A percentile compares a stretch with the other conserved stretches of the same genome.
Conservation (phyloP, 148 eudicot genomes). For the Vaccinium darrowii region DNA sequence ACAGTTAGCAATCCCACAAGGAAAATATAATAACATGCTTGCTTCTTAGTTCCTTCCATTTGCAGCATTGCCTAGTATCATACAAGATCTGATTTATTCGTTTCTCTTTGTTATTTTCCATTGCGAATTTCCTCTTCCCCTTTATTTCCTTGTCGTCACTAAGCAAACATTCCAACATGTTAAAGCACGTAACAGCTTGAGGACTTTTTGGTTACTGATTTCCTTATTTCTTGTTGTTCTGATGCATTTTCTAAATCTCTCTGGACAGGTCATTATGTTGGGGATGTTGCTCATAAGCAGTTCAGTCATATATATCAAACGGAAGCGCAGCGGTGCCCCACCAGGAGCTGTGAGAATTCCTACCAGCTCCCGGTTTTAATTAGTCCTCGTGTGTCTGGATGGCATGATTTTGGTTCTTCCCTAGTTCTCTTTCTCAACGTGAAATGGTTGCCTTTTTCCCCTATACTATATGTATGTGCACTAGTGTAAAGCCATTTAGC, state of each 20-base stretch:
- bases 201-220: background rate
- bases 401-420: conserved; percentile 1
- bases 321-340: conserved; percentile 25
- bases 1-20: background rate
- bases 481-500: background rate
- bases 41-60: background rate
- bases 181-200: background rate
- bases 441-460: background rate
- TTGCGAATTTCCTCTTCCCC: background rate
- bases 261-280: conserved; percentile 37
- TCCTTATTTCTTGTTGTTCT: background rate
- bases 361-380: conserved; percentile 38
- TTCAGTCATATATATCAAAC: conserved; percentile 37
- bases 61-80: background rate
- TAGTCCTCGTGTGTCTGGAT: background rate
- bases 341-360: conserved; percentile 35
- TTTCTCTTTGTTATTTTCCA: background rate
- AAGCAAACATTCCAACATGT: background rate
- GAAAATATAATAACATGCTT: background rate
- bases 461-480: background rate
- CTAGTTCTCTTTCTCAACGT: background rate
- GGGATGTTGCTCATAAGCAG: conserved; percentile 36
- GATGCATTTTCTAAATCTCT: background rate
- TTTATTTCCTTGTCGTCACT: background rate
- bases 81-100: background rate